A percentile compares a stretch with the other conserved stretches of the same genome.
Conservation (phyloP, 345 rosid species). For the Eucalyptus fibrosa region DNA sequence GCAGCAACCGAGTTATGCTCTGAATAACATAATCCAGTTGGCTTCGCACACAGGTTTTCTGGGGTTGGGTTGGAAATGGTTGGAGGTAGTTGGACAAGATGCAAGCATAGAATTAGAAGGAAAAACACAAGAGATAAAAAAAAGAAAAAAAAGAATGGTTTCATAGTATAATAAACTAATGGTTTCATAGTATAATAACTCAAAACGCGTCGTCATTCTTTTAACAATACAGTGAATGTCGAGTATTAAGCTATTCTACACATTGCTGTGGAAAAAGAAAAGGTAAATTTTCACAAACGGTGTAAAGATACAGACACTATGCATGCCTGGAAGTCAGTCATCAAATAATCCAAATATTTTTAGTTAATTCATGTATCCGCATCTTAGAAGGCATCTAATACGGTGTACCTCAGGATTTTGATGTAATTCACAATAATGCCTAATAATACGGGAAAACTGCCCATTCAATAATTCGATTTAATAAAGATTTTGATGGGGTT, state of each 20-base stretch:
- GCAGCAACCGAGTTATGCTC: not conserved
- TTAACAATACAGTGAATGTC: not conserved
- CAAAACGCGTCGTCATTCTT: not conserved
- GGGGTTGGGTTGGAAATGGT: not conserved
- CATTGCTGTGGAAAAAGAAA: not conserved
- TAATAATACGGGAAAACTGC: not conserved
- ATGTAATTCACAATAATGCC: not conserved
- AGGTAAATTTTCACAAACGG: not conserved
- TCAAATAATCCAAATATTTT: not conserved
- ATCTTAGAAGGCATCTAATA: not conserved
- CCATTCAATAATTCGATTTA: not conserved
- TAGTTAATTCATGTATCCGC: not conserved
- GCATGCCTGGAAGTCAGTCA: not conserved
- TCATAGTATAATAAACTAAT: too few species aligned
- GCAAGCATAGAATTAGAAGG: not conserved
- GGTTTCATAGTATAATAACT: not conserved
- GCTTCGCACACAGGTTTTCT: not conserved
- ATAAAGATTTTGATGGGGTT: not conserved
- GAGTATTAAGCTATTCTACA: not conserved
- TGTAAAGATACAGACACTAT: not conserved
- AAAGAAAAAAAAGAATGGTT: not conserved
- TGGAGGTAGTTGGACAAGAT: not conserved
- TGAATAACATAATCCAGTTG: not conserved
- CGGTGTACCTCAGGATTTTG: not conserved
- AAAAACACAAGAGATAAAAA: not conserved